Evolutionary conservation across 169 alveolate species (phyloP).

Genomic region (Theileria orientalis): DNA sequence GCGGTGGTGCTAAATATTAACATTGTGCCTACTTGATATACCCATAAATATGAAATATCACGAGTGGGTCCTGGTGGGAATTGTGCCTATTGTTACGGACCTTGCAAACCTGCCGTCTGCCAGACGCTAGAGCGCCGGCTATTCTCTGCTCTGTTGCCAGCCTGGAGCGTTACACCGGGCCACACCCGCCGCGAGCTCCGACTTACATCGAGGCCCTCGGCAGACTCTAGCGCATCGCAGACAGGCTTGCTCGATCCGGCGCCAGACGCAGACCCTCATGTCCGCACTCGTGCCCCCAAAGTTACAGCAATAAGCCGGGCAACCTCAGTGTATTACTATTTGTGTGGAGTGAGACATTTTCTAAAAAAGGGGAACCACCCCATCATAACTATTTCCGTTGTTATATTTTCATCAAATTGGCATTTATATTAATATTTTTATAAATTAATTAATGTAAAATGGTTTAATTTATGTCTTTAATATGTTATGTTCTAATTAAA

Average conservation of each 20-base stretch:
- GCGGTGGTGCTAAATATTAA: no score
- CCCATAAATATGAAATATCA: no score
- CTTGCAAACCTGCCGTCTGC: conserved; percentile 32
- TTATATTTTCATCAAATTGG: not conserved
- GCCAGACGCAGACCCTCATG: conserved; percentile 33
- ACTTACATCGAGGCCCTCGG: conserved; percentile 18
- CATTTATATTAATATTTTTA: not conserved
- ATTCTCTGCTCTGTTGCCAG: conserved; percentile 54
- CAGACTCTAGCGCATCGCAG: conserved; percentile 28
- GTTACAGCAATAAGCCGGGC: conserved; percentile 47
- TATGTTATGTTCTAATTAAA: no score
- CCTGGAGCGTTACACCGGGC: conserved; percentile 47
- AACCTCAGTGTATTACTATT: not conserved
- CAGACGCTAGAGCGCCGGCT: conserved; percentile 26
- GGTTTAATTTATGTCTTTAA: no score
- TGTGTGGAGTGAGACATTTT: conserved; percentile 22
- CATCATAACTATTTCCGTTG: not conserved
- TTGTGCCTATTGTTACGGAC: not conserved
- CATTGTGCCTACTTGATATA: not conserved
- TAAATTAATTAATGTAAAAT: not conserved
- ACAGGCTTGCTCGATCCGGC: conserved; percentile 20
- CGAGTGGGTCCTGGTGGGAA: conserved; percentile 43
- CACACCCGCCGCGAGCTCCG: conserved; percentile 24
- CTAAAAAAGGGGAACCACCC: conserved; percentile 22
- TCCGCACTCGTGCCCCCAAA: conserved; percentile 41